Evolutionary conservation across 352 stramenopile species (phyloP).

Genomic region (Blastocystis sp.): DNA sequence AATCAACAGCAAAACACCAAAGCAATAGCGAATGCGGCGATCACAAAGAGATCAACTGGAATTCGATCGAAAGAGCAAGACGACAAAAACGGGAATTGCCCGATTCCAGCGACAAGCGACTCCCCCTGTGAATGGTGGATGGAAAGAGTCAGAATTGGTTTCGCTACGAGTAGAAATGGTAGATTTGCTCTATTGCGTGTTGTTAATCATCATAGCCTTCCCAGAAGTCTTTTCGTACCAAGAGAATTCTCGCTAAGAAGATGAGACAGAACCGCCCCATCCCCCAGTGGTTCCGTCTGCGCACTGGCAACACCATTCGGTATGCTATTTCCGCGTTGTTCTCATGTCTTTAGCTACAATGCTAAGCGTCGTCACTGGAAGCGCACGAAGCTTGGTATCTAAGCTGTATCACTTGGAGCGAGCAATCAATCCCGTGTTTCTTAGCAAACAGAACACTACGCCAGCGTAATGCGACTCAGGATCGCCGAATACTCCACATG

Average conservation of each 20-base stretch:
- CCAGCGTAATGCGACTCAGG: constrained; percentile 38
- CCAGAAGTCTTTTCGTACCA: constrained; percentile 99
- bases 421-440: constrained; percentile 38
- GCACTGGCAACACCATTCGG: constrained; percentile 98
- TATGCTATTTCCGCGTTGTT: constrained; percentile 52
- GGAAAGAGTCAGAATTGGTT: constrained; percentile 50
- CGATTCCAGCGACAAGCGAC: not conserved
- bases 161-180: constrained; percentile 62
- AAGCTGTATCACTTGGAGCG: constrained; percentile 72
- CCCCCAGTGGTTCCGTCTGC: constrained; percentile 97
- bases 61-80: not conserved
- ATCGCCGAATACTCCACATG: constrained; percentile 56
- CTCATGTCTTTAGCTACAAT: constrained; percentile 87
- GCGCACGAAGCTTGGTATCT: constrained; percentile 99
- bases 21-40: not conserved
- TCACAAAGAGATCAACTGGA: not conserved
- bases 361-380: constrained; percentile 98
- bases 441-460: constrained; percentile 43
- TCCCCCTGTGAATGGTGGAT: constrained; percentile 7
- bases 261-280: constrained; percentile 98
- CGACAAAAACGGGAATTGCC: constrained; percentile 28
- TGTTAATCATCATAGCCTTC: constrained; percentile 79
- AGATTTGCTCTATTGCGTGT: not conserved
- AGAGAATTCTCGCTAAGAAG: constrained; percentile 98
- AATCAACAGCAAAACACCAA: not conserved